Evolutionary conservation across 2,329 filamentous ascomycete species (phyloP), one percentile per base, ranked within the genome.

Genomic region (Ceratocystis ficicola): DNA sequence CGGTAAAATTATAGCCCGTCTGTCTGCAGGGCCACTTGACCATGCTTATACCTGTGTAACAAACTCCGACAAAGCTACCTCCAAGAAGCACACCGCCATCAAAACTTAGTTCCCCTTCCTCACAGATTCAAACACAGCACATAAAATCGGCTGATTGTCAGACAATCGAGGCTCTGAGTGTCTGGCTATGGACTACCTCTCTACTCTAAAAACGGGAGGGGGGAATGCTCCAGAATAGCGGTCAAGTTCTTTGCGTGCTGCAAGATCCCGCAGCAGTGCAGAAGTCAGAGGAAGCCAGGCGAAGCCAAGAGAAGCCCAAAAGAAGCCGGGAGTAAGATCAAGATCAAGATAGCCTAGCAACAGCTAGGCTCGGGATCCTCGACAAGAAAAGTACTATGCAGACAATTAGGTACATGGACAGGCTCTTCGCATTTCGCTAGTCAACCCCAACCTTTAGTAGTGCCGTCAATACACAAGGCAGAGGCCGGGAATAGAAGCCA

Each of bases 231-330:
- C 15, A 57, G 52, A 57, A 57, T 30, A 57, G 52, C 52, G 52
- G 52, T 57, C 52, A 57, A 25, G 52, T 30, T 57, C 52, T 57
- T 57, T 5, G 12, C 52, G 12, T 25, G 36, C 52, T 57, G 52
- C 28, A 57, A 30, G 22, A 17, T 57, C 28, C 28, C 52, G 30
- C 52, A 30, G 28, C 52, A 57, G 52, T n/a, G 12, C 22, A 32
- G 28, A 32, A 17, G 52, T 10, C 46, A 41, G 3, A 12, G 36
- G 36, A 41, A 41, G 36, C 10, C 12, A 41, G 36, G 36, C 36
- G 36, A 41, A 41, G 36, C 48, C n/a, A 52, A 52, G 48, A 25
- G n/a, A 52, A n/a, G 22, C 22, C 10, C 48, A 8, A 8, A 52
- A 25, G n/a, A 52, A 50, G 48, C 48, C 22, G 17, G 52, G 32